Conservation (phyloP, 257 asterid genomes). For the Solanum tacnaense region DNA sequence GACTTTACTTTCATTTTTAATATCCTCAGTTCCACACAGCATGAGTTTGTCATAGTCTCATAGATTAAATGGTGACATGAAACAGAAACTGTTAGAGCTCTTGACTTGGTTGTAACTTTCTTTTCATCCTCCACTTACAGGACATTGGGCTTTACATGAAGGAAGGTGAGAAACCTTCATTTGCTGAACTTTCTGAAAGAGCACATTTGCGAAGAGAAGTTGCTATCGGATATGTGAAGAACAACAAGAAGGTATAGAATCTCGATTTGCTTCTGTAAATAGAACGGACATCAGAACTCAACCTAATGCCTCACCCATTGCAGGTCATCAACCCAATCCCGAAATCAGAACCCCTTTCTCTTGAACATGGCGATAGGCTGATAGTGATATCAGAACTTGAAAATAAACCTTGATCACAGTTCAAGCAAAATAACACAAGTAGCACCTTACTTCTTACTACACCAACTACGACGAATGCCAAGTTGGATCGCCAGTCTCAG, state of each 20-base stretch:
- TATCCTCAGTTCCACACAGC: not conserved
- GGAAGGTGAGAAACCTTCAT: conserved; percentile 68
- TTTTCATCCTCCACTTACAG: conserved; percentile 13
- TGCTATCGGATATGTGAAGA: conserved; percentile 82
- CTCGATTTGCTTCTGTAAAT: not conserved
- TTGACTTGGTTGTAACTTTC: conserved; percentile 7
- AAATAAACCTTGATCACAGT: conserved; percentile 35
- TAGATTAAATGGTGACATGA: not conserved
- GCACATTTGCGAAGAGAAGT: conserved; percentile 86
- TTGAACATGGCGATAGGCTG: conserved; percentile 42
- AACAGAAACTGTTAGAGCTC: not conserved
- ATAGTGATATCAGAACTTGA: conserved; percentile 89
- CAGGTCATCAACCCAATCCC: conserved; percentile 90
- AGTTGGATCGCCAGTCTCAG: not conserved
- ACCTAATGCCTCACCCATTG: not conserved
- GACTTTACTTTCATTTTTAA: not conserved
- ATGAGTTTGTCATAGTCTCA: not conserved
- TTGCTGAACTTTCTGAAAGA: conserved; percentile 81
- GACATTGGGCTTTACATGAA: conserved; percentile 75
- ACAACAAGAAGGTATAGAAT: conserved; percentile 53
- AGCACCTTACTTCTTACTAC: not conserved
- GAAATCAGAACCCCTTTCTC: conserved; percentile 55
- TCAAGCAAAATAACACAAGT: not conserved
- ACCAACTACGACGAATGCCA: not conserved
- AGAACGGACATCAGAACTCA: not conserved